A percentile compares a stretch with the other conserved stretches of the same genome.
Evolutionary conservation across 2,329 filamentous ascomycete species (phyloP).

Genomic region (Aureobasidium musti): DNA sequence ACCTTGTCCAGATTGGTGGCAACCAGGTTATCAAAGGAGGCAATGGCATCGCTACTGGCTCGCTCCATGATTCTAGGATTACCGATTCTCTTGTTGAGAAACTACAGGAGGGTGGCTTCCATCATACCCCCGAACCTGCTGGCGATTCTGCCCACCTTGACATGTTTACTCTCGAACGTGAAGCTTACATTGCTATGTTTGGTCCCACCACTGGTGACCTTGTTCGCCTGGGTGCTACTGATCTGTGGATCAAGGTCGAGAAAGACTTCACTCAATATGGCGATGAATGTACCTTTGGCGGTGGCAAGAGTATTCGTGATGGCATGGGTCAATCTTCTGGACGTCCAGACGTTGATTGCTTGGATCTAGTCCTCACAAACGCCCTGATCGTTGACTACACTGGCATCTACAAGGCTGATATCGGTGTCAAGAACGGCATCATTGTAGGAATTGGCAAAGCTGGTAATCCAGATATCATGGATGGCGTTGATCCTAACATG

Average conservation of each 20-base stretch:
- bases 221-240: slow-evolving; percentile 78
- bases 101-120: slow-evolving; percentile 72
- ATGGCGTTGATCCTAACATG: slow-evolving; percentile 75
- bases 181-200: slow-evolving; percentile 84
- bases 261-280: slow-evolving; percentile 81
- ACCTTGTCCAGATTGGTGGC: slow-evolving; percentile 84
- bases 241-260: slow-evolving; percentile 89
- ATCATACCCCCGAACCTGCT: slow-evolving; percentile 69
- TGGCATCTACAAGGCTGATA: slow-evolving; percentile 95
- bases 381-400: slow-evolving; percentile 87
- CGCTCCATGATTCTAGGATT: slow-evolving; percentile 63
- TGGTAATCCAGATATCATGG: slow-evolving; percentile 96
- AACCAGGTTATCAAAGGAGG: slow-evolving; percentile 78
- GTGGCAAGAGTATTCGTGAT: slow-evolving; percentile 89
- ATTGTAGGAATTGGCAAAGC: slow-evolving; percentile 93
- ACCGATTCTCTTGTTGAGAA: slow-evolving; percentile 66
- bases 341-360: slow-evolving; percentile 66
- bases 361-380: slow-evolving; percentile 88
- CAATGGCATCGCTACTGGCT: slow-evolving; percentile 74
- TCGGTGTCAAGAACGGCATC: slow-evolving; percentile 83
- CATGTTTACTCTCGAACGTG: slow-evolving; percentile 70
- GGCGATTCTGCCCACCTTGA: slow-evolving; percentile 59
- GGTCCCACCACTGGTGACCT: slow-evolving; percentile 86
- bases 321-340: slow-evolving; percentile 94
- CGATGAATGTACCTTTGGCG: slow-evolving; percentile 93